Conservation (phyloP, 768 basidiomycete species). For the Myochromella boudieri region DNA sequence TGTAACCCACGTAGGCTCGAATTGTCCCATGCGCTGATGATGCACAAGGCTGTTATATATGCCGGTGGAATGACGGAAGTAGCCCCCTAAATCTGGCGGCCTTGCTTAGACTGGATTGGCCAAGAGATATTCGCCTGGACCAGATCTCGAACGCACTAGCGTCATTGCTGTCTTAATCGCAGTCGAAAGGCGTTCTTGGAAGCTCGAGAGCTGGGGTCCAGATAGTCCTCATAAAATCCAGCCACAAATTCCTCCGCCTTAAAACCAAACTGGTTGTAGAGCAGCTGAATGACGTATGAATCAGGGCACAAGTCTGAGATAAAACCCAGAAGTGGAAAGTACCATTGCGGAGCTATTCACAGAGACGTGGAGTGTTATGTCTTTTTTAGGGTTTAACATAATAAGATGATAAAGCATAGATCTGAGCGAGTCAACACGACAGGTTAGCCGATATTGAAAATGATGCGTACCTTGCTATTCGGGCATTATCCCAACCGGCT, state of each 20-base stretch:
- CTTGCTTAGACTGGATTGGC: too few species aligned
- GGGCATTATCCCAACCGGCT: conserved; percentile 78
- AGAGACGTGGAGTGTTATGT: conserved; percentile 83
- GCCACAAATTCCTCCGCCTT: conserved; percentile 84
- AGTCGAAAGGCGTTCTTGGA: conserved; percentile 83
- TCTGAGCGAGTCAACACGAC: conserved; percentile 33
- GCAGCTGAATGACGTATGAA: conserved; percentile 42
- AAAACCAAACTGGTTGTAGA: conserved; percentile 87
- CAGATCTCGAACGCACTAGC: neutral
- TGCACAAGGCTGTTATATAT: too few species aligned
- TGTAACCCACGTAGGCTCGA: neutral
- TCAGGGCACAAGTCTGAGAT: conserved; percentile 2
- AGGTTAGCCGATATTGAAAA: conserved; percentile 7
- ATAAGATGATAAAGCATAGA: conserved; percentile 80
- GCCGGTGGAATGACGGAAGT: too few species aligned
- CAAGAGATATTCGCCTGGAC: too few species aligned
- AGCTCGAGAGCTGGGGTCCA: conserved; percentile 64
- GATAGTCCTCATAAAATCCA: conserved; percentile 79
- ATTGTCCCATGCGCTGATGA: too few species aligned
- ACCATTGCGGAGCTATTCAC: conserved; percentile 82
- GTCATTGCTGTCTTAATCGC: conserved; percentile 58
- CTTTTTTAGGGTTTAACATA: conserved; percentile 65
- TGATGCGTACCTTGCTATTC: conserved; percentile 64
- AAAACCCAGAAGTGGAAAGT: conserved; percentile 18
- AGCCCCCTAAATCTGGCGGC: too few species aligned